Conservation (phyloP, 2,329 filamentous ascomycete species). For the Botryotinia convoluta region DNA sequence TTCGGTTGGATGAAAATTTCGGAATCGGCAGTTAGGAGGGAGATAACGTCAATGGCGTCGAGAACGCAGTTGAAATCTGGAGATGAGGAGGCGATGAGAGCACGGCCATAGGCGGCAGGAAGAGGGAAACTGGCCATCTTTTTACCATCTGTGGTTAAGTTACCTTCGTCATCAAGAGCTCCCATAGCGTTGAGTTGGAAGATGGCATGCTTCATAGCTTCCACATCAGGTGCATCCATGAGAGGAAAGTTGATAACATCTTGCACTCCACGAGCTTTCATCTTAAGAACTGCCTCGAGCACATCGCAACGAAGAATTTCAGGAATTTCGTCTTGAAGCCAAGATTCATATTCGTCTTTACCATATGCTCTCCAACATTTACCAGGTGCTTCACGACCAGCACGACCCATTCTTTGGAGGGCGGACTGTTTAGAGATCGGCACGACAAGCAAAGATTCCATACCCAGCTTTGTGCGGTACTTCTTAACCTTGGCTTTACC, state of each 20-base stretch:
- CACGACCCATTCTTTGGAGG: constrained; percentile 85
- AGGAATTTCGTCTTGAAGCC: constrained; percentile 74
- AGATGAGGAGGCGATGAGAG: constrained; percentile 74
- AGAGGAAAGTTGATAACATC: constrained; percentile 82
- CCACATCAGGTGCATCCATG: constrained; percentile 74
- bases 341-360: constrained; percentile 65
- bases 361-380: constrained; percentile 91
- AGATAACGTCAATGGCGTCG: constrained; percentile 82
- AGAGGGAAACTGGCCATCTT: constrained; percentile 83
- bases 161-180: constrained; percentile 68
- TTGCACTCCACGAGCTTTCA: constrained; percentile 86
- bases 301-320: constrained; percentile 92
- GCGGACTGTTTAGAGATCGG: constrained; percentile 92
- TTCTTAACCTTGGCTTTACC: constrained; percentile 95
- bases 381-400: constrained; percentile 86
- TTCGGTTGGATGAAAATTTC: constrained; percentile 61
- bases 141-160: constrained; percentile 69
- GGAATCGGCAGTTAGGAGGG: constrained; percentile 60
- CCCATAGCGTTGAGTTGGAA: constrained; percentile 76
- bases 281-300: constrained; percentile 79
- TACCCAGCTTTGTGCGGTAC: constrained; percentile 76
- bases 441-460: constrained; percentile 88
- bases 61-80: constrained; percentile 70
- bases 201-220: constrained; percentile 78
- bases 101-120: constrained; percentile 74